Conservation (phyloP, 495 filamentous ascomycete species). For the Xylona heveae region DNA sequence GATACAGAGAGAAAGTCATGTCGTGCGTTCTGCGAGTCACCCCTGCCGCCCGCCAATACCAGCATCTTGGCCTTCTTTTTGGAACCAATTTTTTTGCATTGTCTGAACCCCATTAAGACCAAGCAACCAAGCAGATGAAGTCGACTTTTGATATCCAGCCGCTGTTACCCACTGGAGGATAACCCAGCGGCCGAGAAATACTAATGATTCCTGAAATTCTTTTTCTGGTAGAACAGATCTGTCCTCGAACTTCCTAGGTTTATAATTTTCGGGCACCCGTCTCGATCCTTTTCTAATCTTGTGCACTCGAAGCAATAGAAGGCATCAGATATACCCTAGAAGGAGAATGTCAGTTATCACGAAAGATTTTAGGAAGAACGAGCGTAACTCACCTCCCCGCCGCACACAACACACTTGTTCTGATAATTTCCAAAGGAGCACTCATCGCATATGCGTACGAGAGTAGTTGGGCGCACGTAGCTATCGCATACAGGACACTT, state of each 20-base stretch:
- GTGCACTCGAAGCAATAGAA: conserved; percentile 99
- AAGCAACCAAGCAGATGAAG: too few species aligned
- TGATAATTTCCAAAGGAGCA: conserved; percentile 99
- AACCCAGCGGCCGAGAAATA: too few species aligned
- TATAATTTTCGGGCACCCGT: conserved; percentile 98
- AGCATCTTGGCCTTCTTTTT: too few species aligned
- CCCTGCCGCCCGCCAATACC: too few species aligned
- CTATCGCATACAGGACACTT: conserved; percentile 98
- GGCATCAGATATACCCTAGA: conserved; percentile 78
- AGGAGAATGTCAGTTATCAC: not conserved
- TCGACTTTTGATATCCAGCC: too few species aligned
- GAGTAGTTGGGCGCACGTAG: conserved; percentile 93
- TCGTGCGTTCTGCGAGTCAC: too few species aligned
- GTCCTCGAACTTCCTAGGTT: conserved; percentile 89
- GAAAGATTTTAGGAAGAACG: not conserved
- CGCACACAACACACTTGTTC: conserved; percentile 98
- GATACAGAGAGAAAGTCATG: too few species aligned
- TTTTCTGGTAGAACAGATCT: conserved; percentile 78
- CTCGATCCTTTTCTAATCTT: conserved; percentile 86
- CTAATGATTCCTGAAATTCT: conserved; percentile 14
- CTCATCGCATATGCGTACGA: conserved; percentile 97
- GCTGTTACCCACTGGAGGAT: too few species aligned
- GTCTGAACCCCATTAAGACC: too few species aligned
- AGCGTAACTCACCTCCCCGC: conserved; percentile 41
- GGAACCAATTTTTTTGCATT: too few species aligned